A percentile compares a stretch with the other conserved stretches of the same genome.
These are phyloP conservation scores for Saussurea involucrata DNA, from an alignment of 129 eudicot species.

Conservation along the genomic window DNA sequence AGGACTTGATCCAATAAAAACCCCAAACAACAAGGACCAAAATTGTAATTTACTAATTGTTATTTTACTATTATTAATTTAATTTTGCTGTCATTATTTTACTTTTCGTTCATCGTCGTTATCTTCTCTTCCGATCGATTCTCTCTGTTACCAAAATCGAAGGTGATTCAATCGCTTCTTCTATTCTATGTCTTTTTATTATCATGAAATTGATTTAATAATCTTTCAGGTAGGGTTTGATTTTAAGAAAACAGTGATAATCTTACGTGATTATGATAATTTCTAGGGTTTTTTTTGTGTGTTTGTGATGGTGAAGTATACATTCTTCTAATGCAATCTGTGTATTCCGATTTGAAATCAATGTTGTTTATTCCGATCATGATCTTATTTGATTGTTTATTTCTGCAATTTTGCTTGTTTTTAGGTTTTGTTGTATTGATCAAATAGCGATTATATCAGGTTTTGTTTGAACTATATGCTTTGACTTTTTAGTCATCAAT, in stretches of 20 bases:
- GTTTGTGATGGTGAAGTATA: background rate
- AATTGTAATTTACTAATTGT: background rate
- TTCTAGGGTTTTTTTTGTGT: slow-evolving; percentile 1
- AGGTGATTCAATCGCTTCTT: background rate
- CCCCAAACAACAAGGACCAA: background rate
- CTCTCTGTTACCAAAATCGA: background rate
- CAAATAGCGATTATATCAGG: background rate
- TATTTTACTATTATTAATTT: background rate
- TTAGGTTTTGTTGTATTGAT: background rate
- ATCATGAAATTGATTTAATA: background rate
- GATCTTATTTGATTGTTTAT: background rate
- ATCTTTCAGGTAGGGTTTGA: background rate
- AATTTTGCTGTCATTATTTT: background rate
- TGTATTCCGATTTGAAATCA: background rate
- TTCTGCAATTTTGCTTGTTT: background rate
- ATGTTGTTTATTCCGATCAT: background rate
- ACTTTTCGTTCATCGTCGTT: background rate
- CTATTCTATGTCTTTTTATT: background rate
- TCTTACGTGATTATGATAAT: background rate
- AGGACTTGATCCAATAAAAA: too few species aligned
- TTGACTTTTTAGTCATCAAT: background rate
- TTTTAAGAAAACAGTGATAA: background rate
- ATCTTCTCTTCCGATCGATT: background rate
- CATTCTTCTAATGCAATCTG: background rate
- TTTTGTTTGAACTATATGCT: background rate